These are phyloP conservation scores for Astragalus membranaceus DNA, from an alignment of 306 rosid genomes.

Conservation along the genomic window DNA sequence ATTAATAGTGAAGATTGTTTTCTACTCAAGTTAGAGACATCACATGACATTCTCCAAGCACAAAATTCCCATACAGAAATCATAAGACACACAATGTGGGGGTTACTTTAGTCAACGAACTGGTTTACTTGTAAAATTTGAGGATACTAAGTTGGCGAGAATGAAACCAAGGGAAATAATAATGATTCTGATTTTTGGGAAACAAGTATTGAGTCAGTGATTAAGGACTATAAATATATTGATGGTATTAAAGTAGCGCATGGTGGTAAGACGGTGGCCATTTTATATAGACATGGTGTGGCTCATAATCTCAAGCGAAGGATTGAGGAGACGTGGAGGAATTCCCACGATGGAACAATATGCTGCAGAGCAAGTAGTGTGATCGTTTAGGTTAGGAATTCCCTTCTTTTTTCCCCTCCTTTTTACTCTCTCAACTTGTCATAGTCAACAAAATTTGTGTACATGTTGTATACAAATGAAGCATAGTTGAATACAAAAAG, in stretches of 20 bases:
- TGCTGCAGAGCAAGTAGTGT: conserved; percentile 17
- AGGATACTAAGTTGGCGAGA: conserved; percentile 62
- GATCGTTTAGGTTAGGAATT: conserved; percentile 6
- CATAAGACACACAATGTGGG: conserved; percentile 61
- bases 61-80: conserved; percentile 60
- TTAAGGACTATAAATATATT: conserved; percentile 52
- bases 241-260: conserved; percentile 80
- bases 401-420: not conserved
- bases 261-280: conserved; percentile 51
- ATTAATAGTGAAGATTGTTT: conserved; percentile 65
- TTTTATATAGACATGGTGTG: conserved; percentile 55
- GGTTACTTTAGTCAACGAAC: conserved; percentile 90
- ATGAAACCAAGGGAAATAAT: conserved; percentile 42
- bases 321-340: conserved; percentile 78
- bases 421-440: not conserved
- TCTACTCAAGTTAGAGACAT: conserved; percentile 58
- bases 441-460: not conserved
- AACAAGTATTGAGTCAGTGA: conserved; percentile 55
- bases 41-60: conserved; percentile 37
- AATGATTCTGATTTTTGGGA: conserved; percentile 63
- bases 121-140: conserved; percentile 67
- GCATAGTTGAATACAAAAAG: not conserved
- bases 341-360: conserved; percentile 42
- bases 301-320: conserved; percentile 48
- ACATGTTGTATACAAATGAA: conserved; percentile 9